Percentiles rank a stretch among this genome's conserved stretches.
These are phyloP conservation scores for Kurtzmaniella quercitrusa DNA, from an alignment of 1,139 yeast genomes.

Conservation along the genomic window DNA sequence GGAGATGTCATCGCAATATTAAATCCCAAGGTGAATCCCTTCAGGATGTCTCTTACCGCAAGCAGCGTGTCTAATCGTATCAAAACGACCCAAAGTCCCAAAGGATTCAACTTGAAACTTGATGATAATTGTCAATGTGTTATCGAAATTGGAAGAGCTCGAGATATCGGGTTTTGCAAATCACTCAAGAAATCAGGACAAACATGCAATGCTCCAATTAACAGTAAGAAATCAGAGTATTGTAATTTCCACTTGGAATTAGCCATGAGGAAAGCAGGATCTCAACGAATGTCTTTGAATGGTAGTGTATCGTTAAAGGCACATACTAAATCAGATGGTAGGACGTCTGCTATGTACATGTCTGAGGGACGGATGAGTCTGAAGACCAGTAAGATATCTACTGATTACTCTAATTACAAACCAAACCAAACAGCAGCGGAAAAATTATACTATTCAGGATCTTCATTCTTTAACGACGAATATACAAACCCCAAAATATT, in stretches of 20 bases:
- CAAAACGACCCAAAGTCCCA: constrained; percentile 12
- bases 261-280: constrained; percentile 48
- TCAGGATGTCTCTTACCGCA: constrained; percentile 8
- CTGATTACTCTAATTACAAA: constrained; percentile 7
- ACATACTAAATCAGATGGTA: constrained; percentile 15
- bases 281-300: constrained; percentile 70
- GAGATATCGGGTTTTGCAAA: constrained; percentile 67
- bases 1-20: constrained; percentile 75
- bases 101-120: constrained; percentile 60
- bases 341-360: constrained; percentile 21
- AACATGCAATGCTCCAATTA: constrained; percentile 58
- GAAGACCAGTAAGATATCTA: constrained; percentile 16
- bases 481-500: constrained; percentile 45
- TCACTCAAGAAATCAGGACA: constrained; percentile 42
- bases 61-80: constrained; percentile 9
- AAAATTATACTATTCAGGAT: constrained; percentile 21
- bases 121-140: constrained; percentile 48
- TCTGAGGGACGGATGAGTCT: constrained; percentile 22
- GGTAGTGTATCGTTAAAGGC: constrained; percentile 49
- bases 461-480: constrained; percentile 44
- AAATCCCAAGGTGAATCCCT: constrained; percentile 58
- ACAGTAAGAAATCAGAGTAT: constrained; percentile 45
- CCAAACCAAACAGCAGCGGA: constrained; percentile 9
- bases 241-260: constrained; percentile 73
- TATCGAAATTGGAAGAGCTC: constrained; percentile 69